Conservation (phyloP, 768 basidiomycete species). For the Pholiota microspora region DNA sequence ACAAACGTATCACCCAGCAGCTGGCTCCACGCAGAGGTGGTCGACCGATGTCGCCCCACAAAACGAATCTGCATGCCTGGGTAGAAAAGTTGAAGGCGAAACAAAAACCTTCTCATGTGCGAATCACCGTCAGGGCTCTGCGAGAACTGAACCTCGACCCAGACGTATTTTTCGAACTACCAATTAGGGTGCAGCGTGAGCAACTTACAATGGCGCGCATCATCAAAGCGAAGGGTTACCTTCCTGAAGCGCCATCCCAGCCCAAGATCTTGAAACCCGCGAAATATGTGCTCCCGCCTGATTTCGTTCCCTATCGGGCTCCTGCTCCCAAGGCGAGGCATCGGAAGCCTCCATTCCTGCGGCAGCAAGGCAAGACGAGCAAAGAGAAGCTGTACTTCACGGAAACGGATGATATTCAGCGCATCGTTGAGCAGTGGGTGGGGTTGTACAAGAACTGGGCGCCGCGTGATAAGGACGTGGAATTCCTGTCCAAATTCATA, state of each 20-base stretch:
- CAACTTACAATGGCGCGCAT: conserved; percentile 63
- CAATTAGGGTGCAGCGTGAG: conserved; percentile 68
- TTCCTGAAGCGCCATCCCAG: conserved; percentile 38
- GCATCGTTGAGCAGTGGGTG: conserved; percentile 76
- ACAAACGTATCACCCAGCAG: conserved; percentile 61
- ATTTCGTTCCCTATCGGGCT: conserved; percentile 40
- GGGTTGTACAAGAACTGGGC: conserved; percentile 51
- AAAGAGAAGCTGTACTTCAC: conserved; percentile 57
- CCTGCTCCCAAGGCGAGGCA: conserved; percentile 59
- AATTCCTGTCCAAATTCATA: conserved; percentile 72
- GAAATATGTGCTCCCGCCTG: conserved; percentile 37
- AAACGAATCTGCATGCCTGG: conserved; percentile 31
- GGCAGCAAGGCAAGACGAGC: conserved; percentile 55
- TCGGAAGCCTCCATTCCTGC: conserved; percentile 47
- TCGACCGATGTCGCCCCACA: conserved; percentile 28
- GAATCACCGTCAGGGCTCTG: conserved; percentile 57
- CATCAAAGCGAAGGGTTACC: conserved; percentile 37
- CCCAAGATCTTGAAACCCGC: conserved; percentile 56
- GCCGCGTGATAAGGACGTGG: conserved; percentile 75
- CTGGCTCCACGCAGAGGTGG: conserved; percentile 53
- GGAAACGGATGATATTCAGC: conserved; percentile 71
- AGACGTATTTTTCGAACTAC: conserved; percentile 64
- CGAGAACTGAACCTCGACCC: conserved; percentile 69
- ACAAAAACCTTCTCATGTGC: conserved; percentile 30
- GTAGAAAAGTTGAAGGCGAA: conserved; percentile 25